Evolutionary conservation across 495 filamentous ascomycete species (phyloP).

Genomic region (Podospora tetraspora): DNA sequence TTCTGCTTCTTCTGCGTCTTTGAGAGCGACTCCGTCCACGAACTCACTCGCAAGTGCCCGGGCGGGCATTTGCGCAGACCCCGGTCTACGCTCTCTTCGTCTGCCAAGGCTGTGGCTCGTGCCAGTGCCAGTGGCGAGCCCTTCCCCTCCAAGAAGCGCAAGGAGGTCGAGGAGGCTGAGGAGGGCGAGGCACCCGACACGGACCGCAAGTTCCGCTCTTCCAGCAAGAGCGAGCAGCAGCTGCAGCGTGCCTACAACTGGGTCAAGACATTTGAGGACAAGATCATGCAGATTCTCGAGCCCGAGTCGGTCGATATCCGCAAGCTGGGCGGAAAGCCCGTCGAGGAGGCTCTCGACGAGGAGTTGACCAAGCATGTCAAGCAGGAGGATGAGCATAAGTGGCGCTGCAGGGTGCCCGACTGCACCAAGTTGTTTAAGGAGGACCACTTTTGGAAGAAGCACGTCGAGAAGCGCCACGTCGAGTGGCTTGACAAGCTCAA

Average conservation of each 20-base stretch:
- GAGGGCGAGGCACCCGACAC: constrained; percentile 55
- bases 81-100: constrained; percentile 68
- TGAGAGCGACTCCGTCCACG: constrained; percentile 94
- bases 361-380: constrained; percentile 85
- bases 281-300: constrained; percentile 84
- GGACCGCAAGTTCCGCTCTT: constrained; percentile 60
- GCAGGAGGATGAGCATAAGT: constrained; percentile 95
- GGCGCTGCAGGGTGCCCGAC: constrained; percentile 89
- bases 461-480: constrained; percentile 89
- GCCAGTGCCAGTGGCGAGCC: constrained; percentile 74
- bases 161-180: constrained; percentile 61
- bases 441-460: constrained; percentile 93
- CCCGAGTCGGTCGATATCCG: constrained; percentile 77
- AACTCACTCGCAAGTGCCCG: constrained; percentile 90
- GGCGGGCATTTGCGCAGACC: constrained; percentile 93
- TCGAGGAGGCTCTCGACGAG: constrained; percentile 80
- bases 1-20: constrained; percentile 99
- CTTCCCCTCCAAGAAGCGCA: constrained; percentile 73
- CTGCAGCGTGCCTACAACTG: constrained; percentile 94
- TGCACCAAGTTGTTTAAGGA: constrained; percentile 98
- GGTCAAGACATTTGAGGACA: constrained; percentile 99
- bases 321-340: constrained; percentile 83
- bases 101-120: constrained; percentile 77
- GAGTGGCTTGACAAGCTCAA: constrained; percentile 81
- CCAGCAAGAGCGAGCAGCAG: constrained; percentile 79